phyloP scores from a whole-genome alignment of 23 red algal species.

The Rhodosorus marinus region DNA sequence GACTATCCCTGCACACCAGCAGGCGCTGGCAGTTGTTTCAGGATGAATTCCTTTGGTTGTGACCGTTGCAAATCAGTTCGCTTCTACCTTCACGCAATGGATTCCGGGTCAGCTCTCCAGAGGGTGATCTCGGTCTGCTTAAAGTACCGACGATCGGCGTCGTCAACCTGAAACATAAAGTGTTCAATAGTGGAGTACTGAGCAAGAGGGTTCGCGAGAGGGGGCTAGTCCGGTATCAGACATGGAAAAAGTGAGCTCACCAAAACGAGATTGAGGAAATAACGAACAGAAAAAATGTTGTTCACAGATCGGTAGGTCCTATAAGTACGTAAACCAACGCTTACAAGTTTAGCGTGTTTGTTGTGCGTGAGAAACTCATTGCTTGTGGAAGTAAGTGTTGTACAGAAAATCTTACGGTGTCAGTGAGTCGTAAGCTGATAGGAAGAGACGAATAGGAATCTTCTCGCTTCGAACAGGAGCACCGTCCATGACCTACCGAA shows the following conservation, averaged over 20 bases:
- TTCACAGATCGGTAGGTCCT: slow-evolving; percentile 61
- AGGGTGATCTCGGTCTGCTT: slow-evolving; percentile 75
- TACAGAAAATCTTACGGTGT: slow-evolving; percentile 51
- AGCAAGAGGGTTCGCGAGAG: background rate
- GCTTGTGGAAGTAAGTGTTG: too few species aligned
- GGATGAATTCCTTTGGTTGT: too few species aligned
- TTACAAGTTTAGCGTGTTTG: too few species aligned
- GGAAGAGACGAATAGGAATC: slow-evolving; percentile 87
- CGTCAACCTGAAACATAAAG: too few species aligned
- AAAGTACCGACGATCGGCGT: slow-evolving; percentile 82
- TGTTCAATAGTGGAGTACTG: too few species aligned
- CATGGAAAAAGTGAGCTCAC: slow-evolving; percentile 2
- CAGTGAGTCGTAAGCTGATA: slow-evolving; percentile 42
- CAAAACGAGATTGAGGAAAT: slow-evolving; percentile 81
- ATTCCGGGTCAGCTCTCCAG: too few species aligned
- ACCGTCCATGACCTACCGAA: too few species aligned
- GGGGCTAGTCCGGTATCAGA: background rate
- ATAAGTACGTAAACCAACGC: background rate
- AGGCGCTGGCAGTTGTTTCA: too few species aligned
- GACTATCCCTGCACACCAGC: too few species aligned
- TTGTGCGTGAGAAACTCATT: too few species aligned
- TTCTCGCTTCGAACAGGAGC: slow-evolving; percentile 54
- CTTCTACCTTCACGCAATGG: too few species aligned
- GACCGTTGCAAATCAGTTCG: too few species aligned
- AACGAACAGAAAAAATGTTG: slow-evolving; percentile 92